phyloP scores from a whole-genome alignment of 2,329 filamentous ascomycete genomes.

The Colletotrichum sojae region DNA sequence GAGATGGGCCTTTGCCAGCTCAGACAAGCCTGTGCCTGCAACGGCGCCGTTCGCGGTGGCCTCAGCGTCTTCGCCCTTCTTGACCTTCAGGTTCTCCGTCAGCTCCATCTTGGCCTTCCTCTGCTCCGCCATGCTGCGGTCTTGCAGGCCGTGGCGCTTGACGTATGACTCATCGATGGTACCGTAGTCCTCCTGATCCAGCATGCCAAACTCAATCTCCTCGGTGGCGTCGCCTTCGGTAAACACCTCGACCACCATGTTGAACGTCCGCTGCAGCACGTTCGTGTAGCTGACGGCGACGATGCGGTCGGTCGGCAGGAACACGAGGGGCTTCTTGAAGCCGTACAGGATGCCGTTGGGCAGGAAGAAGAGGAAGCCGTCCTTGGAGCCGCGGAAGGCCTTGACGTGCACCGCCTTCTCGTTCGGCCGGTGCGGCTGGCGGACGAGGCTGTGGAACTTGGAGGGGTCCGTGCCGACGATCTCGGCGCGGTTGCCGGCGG shows the following conservation, averaged over 20 bases:
- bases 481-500: slow-evolving; percentile 61
- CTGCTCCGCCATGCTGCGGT: slow-evolving; percentile 78
- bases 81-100: slow-evolving; percentile 69
- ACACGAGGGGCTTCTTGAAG: slow-evolving; percentile 78
- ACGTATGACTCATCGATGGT: slow-evolving; percentile 76
- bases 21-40: slow-evolving; percentile 59
- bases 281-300: slow-evolving; percentile 76
- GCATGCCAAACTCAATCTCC: slow-evolving; percentile 78
- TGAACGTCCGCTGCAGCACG: slow-evolving; percentile 78
- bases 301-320: slow-evolving; percentile 73
- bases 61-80: slow-evolving; percentile 59
- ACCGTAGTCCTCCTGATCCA: slow-evolving; percentile 77
- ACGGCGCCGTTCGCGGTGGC: slow-evolving; percentile 50
- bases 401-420: slow-evolving; percentile 77
- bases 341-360: slow-evolving; percentile 78
- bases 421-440: slow-evolving; percentile 70
- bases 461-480: slow-evolving; percentile 68
- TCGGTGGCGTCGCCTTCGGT: slow-evolving; percentile 64
- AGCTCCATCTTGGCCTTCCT: slow-evolving; percentile 75
- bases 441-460: slow-evolving; percentile 70
- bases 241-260: slow-evolving; percentile 75
- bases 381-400: slow-evolving; percentile 77
- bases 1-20: slow-evolving; percentile 63
- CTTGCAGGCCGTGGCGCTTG: slow-evolving; percentile 72
- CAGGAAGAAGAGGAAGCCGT: slow-evolving; percentile 78